Percentiles rank a stretch among this genome's conserved stretches.
Evolutionary conservation across 2,329 filamentous ascomycete genomes (phyloP).

Genomic region (Tolypocladium capitatum): DNA sequence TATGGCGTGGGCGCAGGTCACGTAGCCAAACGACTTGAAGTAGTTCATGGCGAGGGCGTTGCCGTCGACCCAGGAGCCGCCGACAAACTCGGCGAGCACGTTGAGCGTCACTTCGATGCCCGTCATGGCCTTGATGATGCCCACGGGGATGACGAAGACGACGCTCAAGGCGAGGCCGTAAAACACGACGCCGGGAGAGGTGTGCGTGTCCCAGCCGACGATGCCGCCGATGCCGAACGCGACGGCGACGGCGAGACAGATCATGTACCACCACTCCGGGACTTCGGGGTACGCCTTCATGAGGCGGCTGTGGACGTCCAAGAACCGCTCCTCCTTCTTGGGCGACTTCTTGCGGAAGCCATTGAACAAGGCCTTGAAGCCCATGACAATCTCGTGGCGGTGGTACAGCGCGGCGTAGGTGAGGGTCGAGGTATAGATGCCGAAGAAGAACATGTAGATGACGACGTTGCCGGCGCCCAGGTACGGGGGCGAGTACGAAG

Average conservation of each 20-base stretch:
- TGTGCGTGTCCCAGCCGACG: slow-evolving; percentile 35
- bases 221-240: slow-evolving; percentile 33
- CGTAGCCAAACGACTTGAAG: slow-evolving; percentile 39
- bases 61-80: slow-evolving; percentile 35
- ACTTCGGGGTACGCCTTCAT: slow-evolving; percentile 34
- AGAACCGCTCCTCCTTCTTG: slow-evolving; percentile 19
- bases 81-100: slow-evolving; percentile 40
- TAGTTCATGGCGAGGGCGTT: slow-evolving; percentile 40
- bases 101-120: slow-evolving; percentile 38
- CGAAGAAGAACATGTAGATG: slow-evolving; percentile 43
- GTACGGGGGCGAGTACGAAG: slow-evolving; percentile 37
- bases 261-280: slow-evolving; percentile 41
- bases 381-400: slow-evolving; percentile 34
- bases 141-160: slow-evolving; percentile 37
- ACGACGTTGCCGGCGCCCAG: slow-evolving; percentile 34
- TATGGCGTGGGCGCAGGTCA: slow-evolving; percentile 37
- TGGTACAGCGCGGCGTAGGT: slow-evolving; percentile 39
- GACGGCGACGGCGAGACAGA: slow-evolving; percentile 28
- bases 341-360: slow-evolving; percentile 27
- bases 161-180: slow-evolving; percentile 35
- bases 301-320: slow-evolving; percentile 35
- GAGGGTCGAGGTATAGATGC: slow-evolving; percentile 37
- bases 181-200: slow-evolving; percentile 36
- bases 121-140: slow-evolving; percentile 40
- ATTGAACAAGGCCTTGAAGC: slow-evolving; percentile 32